Evolutionary conservation across 768 basidiomycete species (phyloP).

Genomic region (Amanita exitialis): DNA sequence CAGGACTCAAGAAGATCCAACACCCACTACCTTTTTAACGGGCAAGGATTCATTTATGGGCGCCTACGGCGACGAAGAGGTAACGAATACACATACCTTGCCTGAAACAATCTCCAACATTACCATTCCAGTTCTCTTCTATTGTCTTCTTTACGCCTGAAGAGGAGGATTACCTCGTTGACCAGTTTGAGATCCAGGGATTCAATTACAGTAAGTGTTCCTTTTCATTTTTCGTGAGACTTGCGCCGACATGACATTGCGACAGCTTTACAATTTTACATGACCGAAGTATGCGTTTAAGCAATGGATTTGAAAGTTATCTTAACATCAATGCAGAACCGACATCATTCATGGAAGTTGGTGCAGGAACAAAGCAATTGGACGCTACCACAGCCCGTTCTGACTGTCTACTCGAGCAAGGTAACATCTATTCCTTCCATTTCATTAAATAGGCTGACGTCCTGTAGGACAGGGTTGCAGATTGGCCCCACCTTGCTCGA

Average conservation of each 20-base stretch:
- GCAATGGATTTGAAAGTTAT: neutral
- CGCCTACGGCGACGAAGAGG: slow-evolving; percentile 38
- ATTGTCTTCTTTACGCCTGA: slow-evolving; percentile 48
- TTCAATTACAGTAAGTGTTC: slow-evolving; percentile 50
- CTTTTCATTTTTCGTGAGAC: neutral
- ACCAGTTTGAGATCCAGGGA: slow-evolving; percentile 46
- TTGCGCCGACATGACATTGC: neutral
- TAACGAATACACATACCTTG: slow-evolving; percentile 18
- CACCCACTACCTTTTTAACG: slow-evolving; percentile 44
- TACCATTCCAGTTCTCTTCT: slow-evolving; percentile 37
- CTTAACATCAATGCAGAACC: slow-evolving; percentile 22
- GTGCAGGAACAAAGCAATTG: slow-evolving; percentile 34
- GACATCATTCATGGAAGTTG: slow-evolving; percentile 27
- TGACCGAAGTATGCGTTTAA: slow-evolving; percentile 29
- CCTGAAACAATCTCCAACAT: neutral
- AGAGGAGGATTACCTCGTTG: slow-evolving; percentile 65
- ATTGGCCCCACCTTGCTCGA: slow-evolving; percentile 25
- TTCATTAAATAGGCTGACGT: neutral
- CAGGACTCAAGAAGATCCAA: slow-evolving; percentile 41
- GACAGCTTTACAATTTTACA: slow-evolving; percentile 59
- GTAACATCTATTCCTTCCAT: slow-evolving; percentile 15
- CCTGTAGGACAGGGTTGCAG: slow-evolving; percentile 36
- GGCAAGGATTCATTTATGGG: slow-evolving; percentile 38
- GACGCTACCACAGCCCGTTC: slow-evolving; percentile 31
- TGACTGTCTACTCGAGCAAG: slow-evolving; percentile 29